A percentile compares a stretch with the other conserved stretches of the same genome.
These are phyloP conservation scores for Rhytidiadelphus loreus DNA, from an alignment of 225 moss, liverwort and hornwort genomes.

Conservation along the genomic window DNA sequence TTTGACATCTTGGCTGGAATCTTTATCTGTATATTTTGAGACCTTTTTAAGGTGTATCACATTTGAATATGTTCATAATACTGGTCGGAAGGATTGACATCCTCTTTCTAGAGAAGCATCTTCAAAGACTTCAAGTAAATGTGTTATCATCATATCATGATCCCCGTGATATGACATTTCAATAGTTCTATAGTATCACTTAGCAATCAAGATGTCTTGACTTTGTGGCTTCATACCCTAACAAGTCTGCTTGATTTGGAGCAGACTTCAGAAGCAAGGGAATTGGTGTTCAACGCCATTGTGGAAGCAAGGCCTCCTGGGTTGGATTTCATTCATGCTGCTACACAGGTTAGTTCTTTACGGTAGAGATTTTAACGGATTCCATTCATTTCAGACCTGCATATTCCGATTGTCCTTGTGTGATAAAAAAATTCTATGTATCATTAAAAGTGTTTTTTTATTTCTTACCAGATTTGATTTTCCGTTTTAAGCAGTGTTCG, in stretches of 20 bases:
- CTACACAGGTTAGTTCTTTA: slow-evolving; percentile 59
- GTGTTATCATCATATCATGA: background rate
- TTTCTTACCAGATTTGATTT: background rate
- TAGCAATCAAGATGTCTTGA: background rate
- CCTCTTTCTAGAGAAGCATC: background rate
- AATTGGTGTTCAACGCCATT: slow-evolving; percentile 82
- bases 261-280: slow-evolving; percentile 84
- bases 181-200: background rate
- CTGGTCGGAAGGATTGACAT: background rate
- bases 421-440: background rate
- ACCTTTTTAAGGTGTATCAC: background rate
- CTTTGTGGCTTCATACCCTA: background rate
- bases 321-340: slow-evolving; percentile 79
- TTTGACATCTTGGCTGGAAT: background rate
- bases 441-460: background rate
- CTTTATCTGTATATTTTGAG: background rate
- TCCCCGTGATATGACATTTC: background rate
- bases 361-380: background rate
- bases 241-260: slow-evolving; percentile 4
- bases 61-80: background rate
- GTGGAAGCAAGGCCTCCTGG: slow-evolving; percentile 75
- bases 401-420: background rate
- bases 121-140: background rate
- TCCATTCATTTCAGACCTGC: background rate
- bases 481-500: background rate